Percentiles rank a stretch among this genome's conserved stretches.
Evolutionary conservation across 495 filamentous ascomycete genomes (phyloP).

Genomic region (Penicillium longicatenatum): DNA sequence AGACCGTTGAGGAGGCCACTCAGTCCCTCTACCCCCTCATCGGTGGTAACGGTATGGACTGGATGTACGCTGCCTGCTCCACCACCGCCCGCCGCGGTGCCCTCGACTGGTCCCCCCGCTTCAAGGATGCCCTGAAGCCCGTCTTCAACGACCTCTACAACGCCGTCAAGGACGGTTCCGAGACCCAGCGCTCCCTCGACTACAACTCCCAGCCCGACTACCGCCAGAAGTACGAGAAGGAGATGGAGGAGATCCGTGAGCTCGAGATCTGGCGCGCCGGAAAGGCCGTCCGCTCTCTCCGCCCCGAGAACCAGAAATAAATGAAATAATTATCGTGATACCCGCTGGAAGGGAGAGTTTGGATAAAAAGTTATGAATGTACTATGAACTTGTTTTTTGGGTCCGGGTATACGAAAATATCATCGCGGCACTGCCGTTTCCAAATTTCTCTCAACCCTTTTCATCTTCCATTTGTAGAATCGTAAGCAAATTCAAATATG

Average conservation of each 20-base stretch:
- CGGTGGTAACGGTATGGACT: slow-evolving; percentile 97
- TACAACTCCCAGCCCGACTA: slow-evolving; percentile 96
- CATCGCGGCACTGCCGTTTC: slow-evolving; percentile 3
- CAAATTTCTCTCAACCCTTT: not conserved
- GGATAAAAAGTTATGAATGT: slow-evolving; percentile 47
- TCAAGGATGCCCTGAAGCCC: slow-evolving; percentile 97
- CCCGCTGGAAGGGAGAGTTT: slow-evolving; percentile 26
- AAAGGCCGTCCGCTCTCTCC: slow-evolving; percentile 90
- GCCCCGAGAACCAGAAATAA: slow-evolving; percentile 92
- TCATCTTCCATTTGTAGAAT: not conserved
- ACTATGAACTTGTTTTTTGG: slow-evolving; percentile 42
- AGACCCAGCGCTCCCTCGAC: slow-evolving; percentile 91
- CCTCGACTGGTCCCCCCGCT: slow-evolving; percentile 94
- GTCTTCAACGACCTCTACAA: slow-evolving; percentile 97
- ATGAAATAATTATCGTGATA: slow-evolving; percentile 33
- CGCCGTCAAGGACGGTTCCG: slow-evolving; percentile 80
- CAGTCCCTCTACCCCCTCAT: slow-evolving; percentile 97
- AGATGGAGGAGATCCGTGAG: slow-evolving; percentile 94
- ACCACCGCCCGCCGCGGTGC: slow-evolving; percentile 97
- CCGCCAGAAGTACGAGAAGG: slow-evolving; percentile 91
- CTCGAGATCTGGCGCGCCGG: slow-evolving; percentile 99
- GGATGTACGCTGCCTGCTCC: slow-evolving; percentile 99
- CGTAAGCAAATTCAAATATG: not conserved
- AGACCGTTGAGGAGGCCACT: slow-evolving; percentile 99
- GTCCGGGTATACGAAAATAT: slow-evolving; percentile 20